Percentiles rank a stretch among this genome's conserved stretches.
Conservation (phyloP, 768 basidiomycete genomes). For the Agrocybe praecox region DNA sequence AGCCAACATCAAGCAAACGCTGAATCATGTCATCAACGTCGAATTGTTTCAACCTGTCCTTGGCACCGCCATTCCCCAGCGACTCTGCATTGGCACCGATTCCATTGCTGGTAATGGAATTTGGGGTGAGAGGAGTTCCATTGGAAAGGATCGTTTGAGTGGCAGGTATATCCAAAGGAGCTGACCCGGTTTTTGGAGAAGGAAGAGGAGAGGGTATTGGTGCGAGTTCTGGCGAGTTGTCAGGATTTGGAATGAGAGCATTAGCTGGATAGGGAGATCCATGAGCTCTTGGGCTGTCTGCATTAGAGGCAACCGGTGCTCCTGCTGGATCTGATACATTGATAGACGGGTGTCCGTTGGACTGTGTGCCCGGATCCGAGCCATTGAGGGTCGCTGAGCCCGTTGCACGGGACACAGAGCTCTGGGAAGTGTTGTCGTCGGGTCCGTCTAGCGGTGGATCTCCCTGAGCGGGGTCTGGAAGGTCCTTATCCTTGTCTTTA, state of each 20-base stretch:
- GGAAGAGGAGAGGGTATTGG: conserved; percentile 41
- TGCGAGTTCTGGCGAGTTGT: conserved; percentile 36
- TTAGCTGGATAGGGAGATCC: conserved; percentile 41
- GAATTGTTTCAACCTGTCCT: conserved; percentile 68
- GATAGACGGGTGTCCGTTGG: conserved; percentile 48
- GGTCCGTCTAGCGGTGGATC: conserved; percentile 41
- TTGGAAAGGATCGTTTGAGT: conserved; percentile 88
- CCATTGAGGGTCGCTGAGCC: conserved; percentile 34
- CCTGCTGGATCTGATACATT: conserved; percentile 47
- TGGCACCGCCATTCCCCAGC: conserved; percentile 45
- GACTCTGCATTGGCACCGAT: conserved; percentile 42
- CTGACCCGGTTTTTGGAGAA: conserved; percentile 43
- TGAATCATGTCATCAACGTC: conserved; percentile 99
- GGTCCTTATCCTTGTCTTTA: conserved; percentile 71
- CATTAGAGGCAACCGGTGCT: conserved; percentile 26
- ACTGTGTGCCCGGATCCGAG: conserved; percentile 38
- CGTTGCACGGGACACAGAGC: conserved; percentile 47
- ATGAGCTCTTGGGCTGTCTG: conserved; percentile 25
- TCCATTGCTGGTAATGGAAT: conserved; percentile 44
- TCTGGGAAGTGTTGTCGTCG: conserved; percentile 39
- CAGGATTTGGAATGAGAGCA: conserved; percentile 24
- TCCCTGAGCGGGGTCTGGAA: conserved; percentile 40
- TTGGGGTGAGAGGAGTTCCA: conserved; percentile 53
- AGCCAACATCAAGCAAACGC: conserved; percentile 93
- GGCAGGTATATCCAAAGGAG: conserved; percentile 76